Conservation (phyloP, 768 basidiomycete genomes). For the Cytidiella melzeri region DNA sequence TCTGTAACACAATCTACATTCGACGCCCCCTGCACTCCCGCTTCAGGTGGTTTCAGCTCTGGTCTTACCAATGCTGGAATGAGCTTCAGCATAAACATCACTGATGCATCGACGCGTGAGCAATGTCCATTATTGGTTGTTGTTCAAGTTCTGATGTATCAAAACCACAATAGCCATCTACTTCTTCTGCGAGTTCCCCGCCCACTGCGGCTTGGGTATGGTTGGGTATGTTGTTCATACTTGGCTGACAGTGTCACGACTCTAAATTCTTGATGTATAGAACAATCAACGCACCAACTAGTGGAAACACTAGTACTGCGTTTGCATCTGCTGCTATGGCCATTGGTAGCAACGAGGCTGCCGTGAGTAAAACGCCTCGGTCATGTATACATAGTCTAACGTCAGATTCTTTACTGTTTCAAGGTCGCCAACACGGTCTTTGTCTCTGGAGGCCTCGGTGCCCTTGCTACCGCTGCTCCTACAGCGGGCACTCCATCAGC, state of each 20-base stretch:
- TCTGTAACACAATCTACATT: constrained; percentile 22
- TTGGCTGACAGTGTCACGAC: too few species aligned
- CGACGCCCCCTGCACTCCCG: constrained; percentile 27
- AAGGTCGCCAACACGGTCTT: constrained; percentile 20
- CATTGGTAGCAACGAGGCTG: constrained; percentile 27
- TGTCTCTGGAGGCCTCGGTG: constrained; percentile 21
- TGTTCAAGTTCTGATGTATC: too few species aligned
- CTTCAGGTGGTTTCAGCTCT: constrained; percentile 48
- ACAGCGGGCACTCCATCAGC: constrained; percentile 12
- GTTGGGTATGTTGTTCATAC: constrained; percentile 27
- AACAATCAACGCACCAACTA: constrained; percentile 39
- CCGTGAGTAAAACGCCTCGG: constrained; percentile 21
- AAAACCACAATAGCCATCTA: constrained; percentile 35
- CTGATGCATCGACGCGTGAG: constrained; percentile 38
- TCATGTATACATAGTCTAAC: neutral
- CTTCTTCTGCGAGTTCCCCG: constrained; percentile 45
- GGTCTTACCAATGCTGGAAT: constrained; percentile 31
- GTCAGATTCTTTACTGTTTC: neutral
- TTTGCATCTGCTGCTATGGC: constrained; percentile 34
- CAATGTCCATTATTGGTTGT: too few species aligned
- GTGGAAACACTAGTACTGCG: constrained; percentile 34
- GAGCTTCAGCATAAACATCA: constrained; percentile 41
- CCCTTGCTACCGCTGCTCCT: constrained; percentile 11
- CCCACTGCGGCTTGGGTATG: constrained; percentile 44
- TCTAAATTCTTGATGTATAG: too few species aligned